phyloP scores from a whole-genome alignment of 345 rosid genomes.

The Conringia planisiliqua region DNA sequence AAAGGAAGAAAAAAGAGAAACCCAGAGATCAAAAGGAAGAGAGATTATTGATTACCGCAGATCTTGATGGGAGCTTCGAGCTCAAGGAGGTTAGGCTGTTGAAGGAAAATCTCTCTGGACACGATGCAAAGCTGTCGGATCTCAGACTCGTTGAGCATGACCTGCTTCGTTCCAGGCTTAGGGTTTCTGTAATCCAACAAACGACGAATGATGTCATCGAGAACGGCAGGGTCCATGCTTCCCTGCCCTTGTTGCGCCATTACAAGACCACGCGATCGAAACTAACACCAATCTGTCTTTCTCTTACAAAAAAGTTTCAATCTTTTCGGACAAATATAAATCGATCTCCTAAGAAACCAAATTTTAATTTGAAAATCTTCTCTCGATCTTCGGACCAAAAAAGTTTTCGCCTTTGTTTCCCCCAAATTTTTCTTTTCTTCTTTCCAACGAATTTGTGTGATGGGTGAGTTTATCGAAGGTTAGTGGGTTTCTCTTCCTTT shows the following conservation, averaged over 20 bases:
- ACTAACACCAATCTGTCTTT: not conserved
- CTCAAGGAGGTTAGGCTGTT: conserved; percentile 86
- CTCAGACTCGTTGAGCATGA: conserved; percentile 77
- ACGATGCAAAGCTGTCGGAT: conserved; percentile 75
- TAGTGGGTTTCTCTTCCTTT: conserved; percentile 25
- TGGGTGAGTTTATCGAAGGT: conserved; percentile 35
- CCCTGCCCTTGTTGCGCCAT: conserved; percentile 64
- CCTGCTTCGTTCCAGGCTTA: conserved; percentile 65
- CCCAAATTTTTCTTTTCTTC: not conserved
- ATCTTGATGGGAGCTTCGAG: conserved; percentile 94
- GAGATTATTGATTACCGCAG: conserved; percentile 51
- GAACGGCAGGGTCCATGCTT: conserved; percentile 54
- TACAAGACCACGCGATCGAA: conserved; percentile 9
- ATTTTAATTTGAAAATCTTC: conserved; percentile 2
- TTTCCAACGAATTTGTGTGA: conserved; percentile 26
- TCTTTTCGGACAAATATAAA: conserved; percentile 1
- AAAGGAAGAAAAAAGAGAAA: not conserved
- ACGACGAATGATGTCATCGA: conserved; percentile 71
- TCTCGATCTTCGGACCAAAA: conserved; percentile 29
- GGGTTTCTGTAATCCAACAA: conserved; percentile 59
- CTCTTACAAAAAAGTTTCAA: conserved; percentile 9
- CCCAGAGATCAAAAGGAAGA: not conserved
- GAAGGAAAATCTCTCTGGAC: conserved; percentile 70
- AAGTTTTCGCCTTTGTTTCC: conserved; percentile 29
- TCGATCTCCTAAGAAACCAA: conserved; percentile 19